Conservation (phyloP, 257 asterid genomes). For the Solanum sejunctum region DNA sequence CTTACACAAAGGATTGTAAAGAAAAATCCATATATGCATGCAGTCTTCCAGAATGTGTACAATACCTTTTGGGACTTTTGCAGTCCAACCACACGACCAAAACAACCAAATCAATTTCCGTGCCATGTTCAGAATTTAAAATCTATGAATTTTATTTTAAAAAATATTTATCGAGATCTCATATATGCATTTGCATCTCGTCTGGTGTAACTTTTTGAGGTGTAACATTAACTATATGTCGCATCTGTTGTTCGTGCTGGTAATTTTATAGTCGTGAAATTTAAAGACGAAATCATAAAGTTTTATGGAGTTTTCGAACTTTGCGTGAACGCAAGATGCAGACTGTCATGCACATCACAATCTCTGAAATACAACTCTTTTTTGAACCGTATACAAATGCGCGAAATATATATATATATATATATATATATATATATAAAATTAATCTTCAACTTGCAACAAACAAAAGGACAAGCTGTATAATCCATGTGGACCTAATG, state of each 20-base stretch:
- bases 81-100: background rate
- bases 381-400: background rate
- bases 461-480: background rate
- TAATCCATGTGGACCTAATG: background rate
- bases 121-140: background rate
- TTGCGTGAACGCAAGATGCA: background rate
- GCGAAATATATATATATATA: background rate
- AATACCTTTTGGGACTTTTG: background rate
- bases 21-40: background rate
- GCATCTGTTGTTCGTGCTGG: background rate
- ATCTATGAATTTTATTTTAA: background rate
- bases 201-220: background rate
- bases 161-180: background rate
- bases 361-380: background rate
- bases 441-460: background rate
- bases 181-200: background rate
- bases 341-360: background rate
- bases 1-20: background rate
- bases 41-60: background rate
- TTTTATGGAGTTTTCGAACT: background rate
- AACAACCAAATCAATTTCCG: background rate
- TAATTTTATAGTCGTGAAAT: background rate
- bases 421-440: background rate
- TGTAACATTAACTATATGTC: background rate
- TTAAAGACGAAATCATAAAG: background rate